Percentiles rank a stretch among this genome's conserved stretches.
These are phyloP conservation scores for Phalaenopsis aphrodite DNA, from an alignment of 106 monocot species.

Conservation along the genomic window DNA sequence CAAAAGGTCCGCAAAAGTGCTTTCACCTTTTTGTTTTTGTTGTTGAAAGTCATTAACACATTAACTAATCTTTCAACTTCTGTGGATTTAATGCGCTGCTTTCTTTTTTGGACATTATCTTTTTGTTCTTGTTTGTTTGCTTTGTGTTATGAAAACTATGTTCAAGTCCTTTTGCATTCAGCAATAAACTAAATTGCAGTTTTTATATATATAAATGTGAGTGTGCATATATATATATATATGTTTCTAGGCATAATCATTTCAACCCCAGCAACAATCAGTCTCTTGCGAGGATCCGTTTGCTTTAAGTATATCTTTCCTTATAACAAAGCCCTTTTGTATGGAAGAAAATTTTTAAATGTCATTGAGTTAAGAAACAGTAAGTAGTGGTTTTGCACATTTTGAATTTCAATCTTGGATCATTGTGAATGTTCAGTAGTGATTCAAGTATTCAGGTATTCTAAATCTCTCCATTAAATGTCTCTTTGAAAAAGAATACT, in stretches of 20 bases:
- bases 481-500: too few species aligned
- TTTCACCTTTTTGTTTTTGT: not conserved
- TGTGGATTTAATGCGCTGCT: not conserved
- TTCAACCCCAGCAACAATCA: too few species aligned
- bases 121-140: not conserved
- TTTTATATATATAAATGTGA: not conserved
- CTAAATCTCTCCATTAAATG: not conserved
- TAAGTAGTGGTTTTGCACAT: not conserved
- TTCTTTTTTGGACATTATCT: not conserved
- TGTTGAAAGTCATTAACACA: not conserved
- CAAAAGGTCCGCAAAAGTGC: conserved; percentile 36
- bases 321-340: not conserved
- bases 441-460: not conserved
- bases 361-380: not conserved
- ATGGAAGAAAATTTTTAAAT: not conserved
- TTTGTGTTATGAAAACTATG: not conserved
- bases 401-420: not conserved
- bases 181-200: not conserved
- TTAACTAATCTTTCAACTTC: not conserved
- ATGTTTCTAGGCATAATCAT: too few species aligned
- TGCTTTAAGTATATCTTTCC: not conserved
- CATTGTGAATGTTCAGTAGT: not conserved
- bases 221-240: not conserved
- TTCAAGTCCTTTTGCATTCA: not conserved
- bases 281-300: not conserved